A percentile compares a stretch with the other conserved stretches of the same genome.
Evolutionary conservation across 208 protist species (phyloP).

Genomic region (Trypanosoma conorhini): DNA sequence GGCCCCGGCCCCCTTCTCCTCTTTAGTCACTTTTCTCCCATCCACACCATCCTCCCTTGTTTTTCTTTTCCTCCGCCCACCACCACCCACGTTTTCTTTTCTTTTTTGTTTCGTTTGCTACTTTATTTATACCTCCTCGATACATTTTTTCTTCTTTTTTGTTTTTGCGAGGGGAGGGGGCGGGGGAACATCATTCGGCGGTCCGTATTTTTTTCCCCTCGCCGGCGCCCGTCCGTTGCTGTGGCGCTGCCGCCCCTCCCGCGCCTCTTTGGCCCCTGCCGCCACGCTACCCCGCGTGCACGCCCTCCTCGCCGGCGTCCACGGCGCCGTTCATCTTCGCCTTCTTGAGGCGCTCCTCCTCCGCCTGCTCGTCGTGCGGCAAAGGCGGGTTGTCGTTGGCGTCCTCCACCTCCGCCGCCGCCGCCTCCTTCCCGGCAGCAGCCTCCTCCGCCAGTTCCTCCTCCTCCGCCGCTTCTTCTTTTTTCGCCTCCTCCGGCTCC

Average conservation of each 20-base stretch:
- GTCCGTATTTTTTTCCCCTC: too few species aligned
- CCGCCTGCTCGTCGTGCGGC: background rate
- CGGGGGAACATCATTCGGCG: too few species aligned
- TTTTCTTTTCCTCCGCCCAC: background rate
- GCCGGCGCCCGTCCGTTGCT: too few species aligned
- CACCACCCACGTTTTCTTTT: background rate
- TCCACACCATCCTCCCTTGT: background rate
- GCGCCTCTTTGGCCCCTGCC: background rate
- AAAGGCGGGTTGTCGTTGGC: background rate
- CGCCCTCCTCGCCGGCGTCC: background rate
- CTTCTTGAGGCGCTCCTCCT: background rate
- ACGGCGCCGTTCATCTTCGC: background rate
- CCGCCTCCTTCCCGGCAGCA: background rate
- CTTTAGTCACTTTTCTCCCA: background rate
- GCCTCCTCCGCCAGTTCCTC: background rate
- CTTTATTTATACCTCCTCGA: too few species aligned
- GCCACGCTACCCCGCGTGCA: background rate
- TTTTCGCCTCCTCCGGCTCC: background rate
- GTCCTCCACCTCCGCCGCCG: background rate
- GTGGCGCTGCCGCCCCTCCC: too few species aligned
- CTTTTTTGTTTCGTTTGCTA: too few species aligned
- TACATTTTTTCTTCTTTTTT: background rate
- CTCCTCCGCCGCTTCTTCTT: constrained; percentile 2
- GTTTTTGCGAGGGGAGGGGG: too few species aligned
- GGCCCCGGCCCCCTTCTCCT: background rate